Conservation (phyloP, 352 stramenopile genomes). For the Phytophthora agathidicida region DNA sequence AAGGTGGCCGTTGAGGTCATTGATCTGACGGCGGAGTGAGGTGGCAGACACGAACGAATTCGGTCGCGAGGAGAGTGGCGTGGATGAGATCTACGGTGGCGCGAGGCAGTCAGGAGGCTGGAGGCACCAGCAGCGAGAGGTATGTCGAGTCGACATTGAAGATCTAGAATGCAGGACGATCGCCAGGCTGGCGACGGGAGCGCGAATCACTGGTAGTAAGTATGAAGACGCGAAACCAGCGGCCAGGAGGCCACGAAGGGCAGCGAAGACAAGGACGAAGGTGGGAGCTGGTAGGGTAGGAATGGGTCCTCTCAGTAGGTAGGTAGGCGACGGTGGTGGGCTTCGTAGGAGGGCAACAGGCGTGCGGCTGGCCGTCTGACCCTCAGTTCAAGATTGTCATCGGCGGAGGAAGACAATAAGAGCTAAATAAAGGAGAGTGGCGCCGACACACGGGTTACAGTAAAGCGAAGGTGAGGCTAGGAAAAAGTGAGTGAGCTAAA, state of each 20-base stretch:
- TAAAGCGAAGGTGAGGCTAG: neutral
- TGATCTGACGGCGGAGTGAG: too few relatives aligned
- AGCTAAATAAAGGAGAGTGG: neutral
- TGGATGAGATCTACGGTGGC: too few relatives aligned
- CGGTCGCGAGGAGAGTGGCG: too few relatives aligned
- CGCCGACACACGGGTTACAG: neutral
- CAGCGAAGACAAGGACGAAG: too few relatives aligned
- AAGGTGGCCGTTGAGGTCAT: too few relatives aligned
- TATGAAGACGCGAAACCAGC: too few relatives aligned
- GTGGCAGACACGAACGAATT: too few relatives aligned
- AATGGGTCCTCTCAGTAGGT: slow-evolving; percentile 1
- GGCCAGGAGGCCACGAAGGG: neutral
- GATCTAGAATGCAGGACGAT: neutral
- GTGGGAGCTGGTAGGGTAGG: neutral
- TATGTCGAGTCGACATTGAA: too few relatives aligned
- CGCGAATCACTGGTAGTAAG: too few relatives aligned
- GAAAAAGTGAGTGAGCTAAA: neutral
- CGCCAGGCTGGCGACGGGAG: neutral
- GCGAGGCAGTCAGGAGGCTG: neutral
- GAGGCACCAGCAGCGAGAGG: neutral
- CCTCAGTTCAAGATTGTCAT: neutral
- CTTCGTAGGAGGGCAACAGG: neutral
- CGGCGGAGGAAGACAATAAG: neutral
- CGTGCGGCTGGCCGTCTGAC: neutral
- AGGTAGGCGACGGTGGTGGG: neutral